Percentiles rank a stretch among this genome's conserved stretches.
phyloP scores from a whole-genome alignment of 2,329 filamentous ascomycete genomes.

The Colletotrichum ledebouriae region DNA sequence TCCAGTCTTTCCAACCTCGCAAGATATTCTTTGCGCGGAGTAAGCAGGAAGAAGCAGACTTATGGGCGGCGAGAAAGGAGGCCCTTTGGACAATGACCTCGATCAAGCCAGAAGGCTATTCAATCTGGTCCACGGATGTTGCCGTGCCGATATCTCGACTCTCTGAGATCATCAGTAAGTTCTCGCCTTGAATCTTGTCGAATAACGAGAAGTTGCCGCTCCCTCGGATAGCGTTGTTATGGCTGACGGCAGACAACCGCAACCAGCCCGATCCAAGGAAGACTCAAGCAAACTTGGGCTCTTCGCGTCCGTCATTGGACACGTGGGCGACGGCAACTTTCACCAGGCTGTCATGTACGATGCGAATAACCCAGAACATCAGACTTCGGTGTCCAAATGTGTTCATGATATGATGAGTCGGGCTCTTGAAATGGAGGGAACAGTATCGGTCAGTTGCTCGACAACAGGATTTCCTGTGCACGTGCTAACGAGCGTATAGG shows the following conservation, averaged over 20 bases:
- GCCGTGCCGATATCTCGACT: constrained; percentile 81
- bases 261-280: constrained; percentile 71
- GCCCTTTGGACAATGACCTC: constrained; percentile 81
- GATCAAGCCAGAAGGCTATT: constrained; percentile 68
- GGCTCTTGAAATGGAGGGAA: constrained; percentile 78
- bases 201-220: too few species aligned
- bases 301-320: constrained; percentile 76
- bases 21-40: constrained; percentile 77
- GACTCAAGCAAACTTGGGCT: constrained; percentile 74
- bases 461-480: constrained; percentile 41
- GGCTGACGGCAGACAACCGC: not conserved
- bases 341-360: constrained; percentile 65
- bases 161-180: constrained; percentile 73
- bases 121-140: constrained; percentile 86
- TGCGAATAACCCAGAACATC: constrained; percentile 66
- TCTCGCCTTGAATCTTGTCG: not conserved
- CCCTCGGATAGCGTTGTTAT: not conserved
- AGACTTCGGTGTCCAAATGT: constrained; percentile 65
- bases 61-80: constrained; percentile 83
- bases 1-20: constrained; percentile 62
- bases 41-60: constrained; percentile 73
- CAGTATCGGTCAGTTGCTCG: constrained; percentile 69
- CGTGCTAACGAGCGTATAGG: constrained; percentile 47
- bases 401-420: constrained; percentile 79
- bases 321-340: constrained; percentile 83